Conservation (phyloP, 768 basidiomycete species). For the Cytidiella melzeri region DNA sequence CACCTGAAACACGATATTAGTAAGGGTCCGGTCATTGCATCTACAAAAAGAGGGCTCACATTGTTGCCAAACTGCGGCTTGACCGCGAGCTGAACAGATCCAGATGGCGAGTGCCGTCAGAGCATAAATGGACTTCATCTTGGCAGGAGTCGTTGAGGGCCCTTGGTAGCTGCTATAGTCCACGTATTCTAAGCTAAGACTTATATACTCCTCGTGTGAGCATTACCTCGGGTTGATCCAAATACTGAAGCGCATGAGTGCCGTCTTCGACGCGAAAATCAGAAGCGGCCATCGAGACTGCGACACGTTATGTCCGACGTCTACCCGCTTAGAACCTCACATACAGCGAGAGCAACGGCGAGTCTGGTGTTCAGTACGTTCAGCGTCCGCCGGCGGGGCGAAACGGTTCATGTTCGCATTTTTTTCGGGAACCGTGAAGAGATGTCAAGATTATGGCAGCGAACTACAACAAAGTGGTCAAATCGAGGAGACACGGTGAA, state of each 20-base stretch:
- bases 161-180: too few relatives aligned
- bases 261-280: neutral
- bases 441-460: too few relatives aligned
- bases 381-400: too few relatives aligned
- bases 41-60: conserved; percentile 12
- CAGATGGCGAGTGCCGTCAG: conserved; percentile 11
- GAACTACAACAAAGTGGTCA: too few relatives aligned
- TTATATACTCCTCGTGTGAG: too few relatives aligned
- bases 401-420: neutral
- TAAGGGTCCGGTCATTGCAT: too few relatives aligned
- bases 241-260: neutral
- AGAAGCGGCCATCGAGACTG: neutral
- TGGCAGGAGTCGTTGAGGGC: neutral
- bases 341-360: too few relatives aligned
- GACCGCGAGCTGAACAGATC: conserved; percentile 10
- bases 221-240: too few relatives aligned
- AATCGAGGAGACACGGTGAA: too few relatives aligned
- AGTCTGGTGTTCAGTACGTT: neutral
- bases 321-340: neutral
- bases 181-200: too few relatives aligned
- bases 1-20: conserved; percentile 8
- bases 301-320: neutral
- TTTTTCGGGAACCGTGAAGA: neutral
- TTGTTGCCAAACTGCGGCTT: conserved; percentile 13
- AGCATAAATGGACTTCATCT: conserved; percentile 11